Percentiles rank a stretch among this genome's conserved stretches.
Conservation (phyloP, 306 rosid species). For the Cucurbita pepo region DNA sequence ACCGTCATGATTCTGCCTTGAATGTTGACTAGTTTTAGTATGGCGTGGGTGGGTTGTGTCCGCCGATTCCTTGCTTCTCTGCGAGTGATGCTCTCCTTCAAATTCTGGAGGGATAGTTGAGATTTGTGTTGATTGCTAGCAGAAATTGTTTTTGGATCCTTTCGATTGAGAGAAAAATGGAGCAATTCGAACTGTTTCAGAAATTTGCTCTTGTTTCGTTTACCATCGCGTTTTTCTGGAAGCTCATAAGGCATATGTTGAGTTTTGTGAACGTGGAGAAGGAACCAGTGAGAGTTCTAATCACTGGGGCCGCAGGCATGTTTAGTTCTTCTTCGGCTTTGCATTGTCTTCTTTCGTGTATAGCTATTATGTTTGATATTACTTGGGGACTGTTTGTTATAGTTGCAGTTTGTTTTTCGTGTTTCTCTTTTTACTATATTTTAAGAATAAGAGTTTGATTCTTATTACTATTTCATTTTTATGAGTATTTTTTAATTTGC, state of each 20-base stretch:
- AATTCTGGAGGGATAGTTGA: not conserved
- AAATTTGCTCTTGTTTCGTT: slow-evolving; percentile 33
- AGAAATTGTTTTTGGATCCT: slow-evolving; percentile 4
- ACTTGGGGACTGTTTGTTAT: not conserved
- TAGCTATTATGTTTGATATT: not conserved
- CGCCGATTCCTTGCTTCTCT: not conserved
- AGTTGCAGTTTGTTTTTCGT: not conserved
- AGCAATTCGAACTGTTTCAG: slow-evolving; percentile 18
- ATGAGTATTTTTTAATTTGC: not conserved
- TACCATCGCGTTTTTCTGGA: slow-evolving; percentile 44
- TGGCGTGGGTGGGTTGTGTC: not conserved
- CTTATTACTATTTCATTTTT: not conserved
- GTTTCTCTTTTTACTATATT: too few species aligned
- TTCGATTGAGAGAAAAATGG: slow-evolving; percentile 14
- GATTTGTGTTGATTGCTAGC: slow-evolving; percentile 7
- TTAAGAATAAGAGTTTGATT: not conserved
- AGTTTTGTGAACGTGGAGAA: slow-evolving; percentile 40
- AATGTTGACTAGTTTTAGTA: slow-evolving; percentile 35
- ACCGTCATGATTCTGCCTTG: slow-evolving; percentile 15
- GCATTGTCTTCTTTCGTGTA: not conserved
- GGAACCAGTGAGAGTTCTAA: slow-evolving; percentile 56
- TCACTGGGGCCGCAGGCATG: slow-evolving; percentile 88
- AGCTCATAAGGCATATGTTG: slow-evolving; percentile 46
- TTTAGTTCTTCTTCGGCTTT: not conserved
- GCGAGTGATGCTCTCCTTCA: not conserved